Evolutionary conservation across 2,329 filamentous ascomycete genomes (phyloP), one percentile per base, ranked within the genome.

Genomic region (Neospermospora avenae): DNA sequence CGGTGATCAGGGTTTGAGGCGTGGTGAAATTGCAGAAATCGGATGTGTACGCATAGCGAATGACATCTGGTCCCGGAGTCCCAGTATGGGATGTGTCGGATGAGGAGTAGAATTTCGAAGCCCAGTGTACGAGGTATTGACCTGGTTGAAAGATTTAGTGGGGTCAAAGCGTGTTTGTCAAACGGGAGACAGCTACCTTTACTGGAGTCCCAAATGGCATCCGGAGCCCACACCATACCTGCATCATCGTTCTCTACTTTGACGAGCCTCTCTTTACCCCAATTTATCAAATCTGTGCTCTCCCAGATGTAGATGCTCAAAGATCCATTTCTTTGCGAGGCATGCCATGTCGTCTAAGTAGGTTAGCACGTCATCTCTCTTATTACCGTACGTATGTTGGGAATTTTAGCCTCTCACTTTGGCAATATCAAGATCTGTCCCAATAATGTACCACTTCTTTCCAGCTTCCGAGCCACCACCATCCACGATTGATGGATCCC

Each of bases 141-240:
- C 66, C 57, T 59, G 72, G 77, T 59, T 25, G 24, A 14, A 3
- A 25, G 8, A 20, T 22, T 48, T 49, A 51, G 25, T 55, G 14
- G 25, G 31, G 2, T 41, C 34, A 18, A 22, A 22, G 20, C 20
- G 18, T n/a, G 45, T 2, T 45, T 20, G 20, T n/a, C n/a, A n/a
- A 4, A 4, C 11, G n/a, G 10, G 41, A 24, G 20, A n/a, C 4
- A 6, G 31, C 13, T 51, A 59, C 62, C 70, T 66, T 78, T 77
- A 1, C 72, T 69, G 0, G 74, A 71, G 63, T 84, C 80, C 77
- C 77, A 84, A 55, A 84, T 77, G 0, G 81, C 81, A 54, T 80
- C 78, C 0, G 82, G 82, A 0, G 81, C 82, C 82, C 82, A 84
- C 0, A 83, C 80, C 81, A 84, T 84, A 3, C 81, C 82, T 0